phyloP scores from a whole-genome alignment of 2,329 filamentous ascomycete species.

The Cladosporium sp. region DNA sequence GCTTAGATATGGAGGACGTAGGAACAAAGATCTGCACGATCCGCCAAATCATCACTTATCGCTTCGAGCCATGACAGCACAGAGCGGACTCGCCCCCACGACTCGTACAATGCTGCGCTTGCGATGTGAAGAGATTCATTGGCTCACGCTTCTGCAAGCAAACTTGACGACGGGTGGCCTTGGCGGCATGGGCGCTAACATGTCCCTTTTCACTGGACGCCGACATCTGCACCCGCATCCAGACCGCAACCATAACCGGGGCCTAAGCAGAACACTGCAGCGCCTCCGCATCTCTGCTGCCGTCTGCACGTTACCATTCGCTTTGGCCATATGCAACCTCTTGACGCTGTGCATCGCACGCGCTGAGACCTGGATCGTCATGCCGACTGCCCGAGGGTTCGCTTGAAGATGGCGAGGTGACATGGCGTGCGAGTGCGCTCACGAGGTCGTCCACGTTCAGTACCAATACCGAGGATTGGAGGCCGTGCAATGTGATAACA shows the following conservation, averaged over 20 bases:
- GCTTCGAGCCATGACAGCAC: conserved; percentile 14
- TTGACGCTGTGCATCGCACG: conserved; percentile 8
- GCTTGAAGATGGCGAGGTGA: neutral
- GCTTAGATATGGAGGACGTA: neutral
- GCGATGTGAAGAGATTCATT: conserved; percentile 7
- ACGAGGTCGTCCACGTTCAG: neutral
- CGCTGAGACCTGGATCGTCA: conserved; percentile 14
- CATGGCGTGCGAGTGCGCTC: conserved; percentile 5
- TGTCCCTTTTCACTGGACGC: conserved; percentile 15
- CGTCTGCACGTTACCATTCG: conserved; percentile 9
- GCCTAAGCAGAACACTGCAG: conserved; percentile 13
- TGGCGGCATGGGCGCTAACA: conserved; percentile 15
- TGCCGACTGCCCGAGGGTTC: conserved; percentile 10
- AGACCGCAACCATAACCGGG: conserved; percentile 15
- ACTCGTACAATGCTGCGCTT: conserved; percentile 1
- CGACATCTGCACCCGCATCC: conserved; percentile 17
- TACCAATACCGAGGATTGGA: neutral
- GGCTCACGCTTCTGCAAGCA: neutral
- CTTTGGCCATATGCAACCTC: neutral
- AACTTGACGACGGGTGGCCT: conserved; percentile 8
- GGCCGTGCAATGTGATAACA: neutral
- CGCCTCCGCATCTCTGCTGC: conserved; percentile 18
- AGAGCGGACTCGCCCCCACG: neutral
- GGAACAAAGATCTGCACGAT: conserved; percentile 1
- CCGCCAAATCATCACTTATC: neutral